Conservation (phyloP, 352 stramenopile genomes). For the Peronosclerospora sorghi region DNA sequence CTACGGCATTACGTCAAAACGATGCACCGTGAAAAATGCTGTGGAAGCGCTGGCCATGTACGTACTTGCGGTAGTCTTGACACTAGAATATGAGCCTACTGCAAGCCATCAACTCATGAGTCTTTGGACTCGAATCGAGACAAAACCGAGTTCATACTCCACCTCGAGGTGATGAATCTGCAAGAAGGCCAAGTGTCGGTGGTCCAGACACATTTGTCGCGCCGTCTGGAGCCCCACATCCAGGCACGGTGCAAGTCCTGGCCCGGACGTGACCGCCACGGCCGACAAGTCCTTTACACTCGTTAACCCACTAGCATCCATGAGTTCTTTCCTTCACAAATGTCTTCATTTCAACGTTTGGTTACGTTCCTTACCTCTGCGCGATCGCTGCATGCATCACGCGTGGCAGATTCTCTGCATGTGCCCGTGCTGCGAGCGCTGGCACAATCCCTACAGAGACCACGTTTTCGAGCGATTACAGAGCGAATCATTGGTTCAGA, state of each 20-base stretch:
- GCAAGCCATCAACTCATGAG: too few species aligned
- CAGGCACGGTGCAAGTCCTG: slow-evolving; percentile 95
- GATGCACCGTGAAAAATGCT: background rate
- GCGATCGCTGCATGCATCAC: slow-evolving; percentile 87
- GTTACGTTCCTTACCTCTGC: slow-evolving; percentile 68
- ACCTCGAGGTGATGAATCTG: slow-evolving; percentile 96
- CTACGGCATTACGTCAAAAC: slow-evolving; percentile 4
- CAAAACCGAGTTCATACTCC: background rate
- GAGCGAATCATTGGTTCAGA: background rate
- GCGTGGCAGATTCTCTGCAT: slow-evolving; percentile 92
- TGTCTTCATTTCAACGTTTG: too few species aligned
- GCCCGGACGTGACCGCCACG: slow-evolving; percentile 93
- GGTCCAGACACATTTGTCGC: slow-evolving; percentile 72
- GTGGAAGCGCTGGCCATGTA: background rate
- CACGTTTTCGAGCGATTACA: background rate
- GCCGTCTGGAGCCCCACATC: slow-evolving; percentile 86
- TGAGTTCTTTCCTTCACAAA: too few species aligned
- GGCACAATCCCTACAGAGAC: slow-evolving; percentile 88
- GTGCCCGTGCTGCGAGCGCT: slow-evolving; percentile 86
- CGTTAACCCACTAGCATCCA: slow-evolving; percentile 36
- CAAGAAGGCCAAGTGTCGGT: slow-evolving; percentile 88
- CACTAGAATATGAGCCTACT: slow-evolving; percentile 90
- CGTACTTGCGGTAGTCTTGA: slow-evolving; percentile 75
- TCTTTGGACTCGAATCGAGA: background rate
- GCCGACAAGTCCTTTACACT: slow-evolving; percentile 84